These are phyloP conservation scores for Trichophyton mentagrophytes DNA, from an alignment of 2,329 filamentous ascomycete genomes.

Conservation along the genomic window DNA sequence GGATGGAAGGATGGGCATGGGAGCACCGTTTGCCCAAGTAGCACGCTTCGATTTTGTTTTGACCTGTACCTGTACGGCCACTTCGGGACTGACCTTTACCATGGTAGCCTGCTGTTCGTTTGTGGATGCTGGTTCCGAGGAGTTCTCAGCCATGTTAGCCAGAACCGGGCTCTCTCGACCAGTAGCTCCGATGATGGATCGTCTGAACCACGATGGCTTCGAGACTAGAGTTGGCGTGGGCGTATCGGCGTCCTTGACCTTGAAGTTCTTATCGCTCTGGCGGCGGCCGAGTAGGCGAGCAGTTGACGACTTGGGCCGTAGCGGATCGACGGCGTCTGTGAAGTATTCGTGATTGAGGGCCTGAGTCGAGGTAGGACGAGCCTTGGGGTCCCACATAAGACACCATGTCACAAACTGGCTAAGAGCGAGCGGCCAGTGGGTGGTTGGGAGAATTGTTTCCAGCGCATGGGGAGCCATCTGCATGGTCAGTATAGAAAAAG, in stretches of 20 bases:
- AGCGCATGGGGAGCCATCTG: conserved; percentile 95
- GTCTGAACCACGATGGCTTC: conserved; percentile 94
- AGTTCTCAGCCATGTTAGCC: conserved; percentile 31
- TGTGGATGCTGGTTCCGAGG: background rate
- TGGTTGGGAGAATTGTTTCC: conserved; percentile 79
- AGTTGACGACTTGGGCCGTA: conserved; percentile 80
- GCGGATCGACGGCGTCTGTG: conserved; percentile 75
- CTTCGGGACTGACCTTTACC: conserved; percentile 29
- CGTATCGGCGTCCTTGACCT: conserved; percentile 50
- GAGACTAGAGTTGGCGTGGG: conserved; percentile 50
- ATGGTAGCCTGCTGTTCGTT: conserved; percentile 32
- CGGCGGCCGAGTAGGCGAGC: conserved; percentile 78
- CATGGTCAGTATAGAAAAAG: background rate
- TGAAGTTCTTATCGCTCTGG: conserved; percentile 65
- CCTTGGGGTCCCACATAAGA: conserved; percentile 95
- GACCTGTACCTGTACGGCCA: conserved; percentile 11
- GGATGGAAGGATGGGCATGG: conserved; percentile 90
- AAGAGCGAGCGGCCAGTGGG: conserved; percentile 81
- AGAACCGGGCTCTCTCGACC: conserved; percentile 55
- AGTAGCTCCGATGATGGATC: conserved; percentile 65
- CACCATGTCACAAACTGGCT: conserved; percentile 96
- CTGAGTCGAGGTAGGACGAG: conserved; percentile 78
- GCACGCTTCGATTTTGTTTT: conserved; percentile 58
- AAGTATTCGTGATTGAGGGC: conserved; percentile 96
- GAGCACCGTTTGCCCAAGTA: conserved; percentile 84